Conservation (phyloP, 78 protist genomes). For the Guillardia theta region DNA sequence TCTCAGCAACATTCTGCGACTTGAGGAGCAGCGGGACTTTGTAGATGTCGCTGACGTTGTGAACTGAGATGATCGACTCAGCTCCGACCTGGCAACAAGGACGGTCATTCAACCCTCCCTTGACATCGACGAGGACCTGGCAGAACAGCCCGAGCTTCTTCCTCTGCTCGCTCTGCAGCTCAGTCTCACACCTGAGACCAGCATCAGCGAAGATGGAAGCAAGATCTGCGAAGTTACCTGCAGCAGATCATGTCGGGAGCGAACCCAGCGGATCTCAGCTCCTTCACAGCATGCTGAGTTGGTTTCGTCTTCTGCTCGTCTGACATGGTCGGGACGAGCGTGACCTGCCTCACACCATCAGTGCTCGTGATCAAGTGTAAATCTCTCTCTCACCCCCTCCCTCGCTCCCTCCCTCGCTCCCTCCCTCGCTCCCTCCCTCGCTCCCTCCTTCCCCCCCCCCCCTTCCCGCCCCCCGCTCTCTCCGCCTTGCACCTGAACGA, state of each 20-base stretch:
- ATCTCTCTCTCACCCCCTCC: no score
- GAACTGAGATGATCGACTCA: constrained; percentile 73
- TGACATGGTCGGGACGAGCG: constrained; percentile 74
- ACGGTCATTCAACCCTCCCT: no score
- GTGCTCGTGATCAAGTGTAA: no score
- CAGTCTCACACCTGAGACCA: neutral
- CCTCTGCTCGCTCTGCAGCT: constrained; percentile 53
- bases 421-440: neutral
- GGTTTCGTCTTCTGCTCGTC: constrained; percentile 98
- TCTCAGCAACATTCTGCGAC: neutral
- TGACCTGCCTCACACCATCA: constrained; percentile 61
- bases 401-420: no score
- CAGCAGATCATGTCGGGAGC: constrained; percentile 90
- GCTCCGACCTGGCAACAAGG: neutral
- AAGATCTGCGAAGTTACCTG: neutral
- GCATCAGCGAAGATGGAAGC: constrained; percentile 48
- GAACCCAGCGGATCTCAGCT: constrained; percentile 88
- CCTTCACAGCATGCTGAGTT: constrained; percentile 86
- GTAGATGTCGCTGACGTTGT: constrained; percentile 86
- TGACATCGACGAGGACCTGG: no score
- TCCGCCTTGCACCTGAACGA: constrained; percentile 51
- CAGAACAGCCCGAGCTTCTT: constrained; percentile 86
- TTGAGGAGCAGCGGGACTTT: constrained; percentile 84
- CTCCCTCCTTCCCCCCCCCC: no score
- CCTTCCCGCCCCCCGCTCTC: no score